These are phyloP conservation scores for Prunus campanulata DNA, from an alignment of 306 rosid species.

Conservation along the genomic window DNA sequence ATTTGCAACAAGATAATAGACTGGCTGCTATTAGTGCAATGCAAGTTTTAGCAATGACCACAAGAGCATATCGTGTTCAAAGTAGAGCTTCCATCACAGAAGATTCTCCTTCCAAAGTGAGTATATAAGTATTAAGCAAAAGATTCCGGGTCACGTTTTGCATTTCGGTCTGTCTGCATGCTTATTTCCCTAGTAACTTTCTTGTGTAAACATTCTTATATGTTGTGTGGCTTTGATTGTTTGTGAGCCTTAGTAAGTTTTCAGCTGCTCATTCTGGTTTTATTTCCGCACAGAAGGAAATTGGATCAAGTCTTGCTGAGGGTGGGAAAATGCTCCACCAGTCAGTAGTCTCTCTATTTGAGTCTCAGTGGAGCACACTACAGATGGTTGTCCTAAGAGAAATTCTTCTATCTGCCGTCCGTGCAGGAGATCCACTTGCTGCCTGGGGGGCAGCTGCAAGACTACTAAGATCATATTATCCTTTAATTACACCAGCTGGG, in stretches of 20 bases:
- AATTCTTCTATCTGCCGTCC: slow-evolving; percentile 86
- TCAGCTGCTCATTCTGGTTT: slow-evolving; percentile 20
- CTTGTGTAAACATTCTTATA: neutral
- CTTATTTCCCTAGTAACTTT: neutral
- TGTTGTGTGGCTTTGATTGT: neutral
- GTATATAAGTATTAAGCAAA: slow-evolving; percentile 35
- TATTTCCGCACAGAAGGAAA: slow-evolving; percentile 59
- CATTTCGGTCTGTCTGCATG: neutral
- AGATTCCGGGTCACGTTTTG: slow-evolving; percentile 10
- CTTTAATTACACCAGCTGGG: slow-evolving; percentile 88
- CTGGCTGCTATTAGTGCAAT: slow-evolving; percentile 96
- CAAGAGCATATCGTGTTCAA: slow-evolving; percentile 95
- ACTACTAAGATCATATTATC: slow-evolving; percentile 89
- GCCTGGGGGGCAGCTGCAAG: slow-evolving; percentile 99
- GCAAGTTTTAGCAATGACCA: slow-evolving; percentile 98
- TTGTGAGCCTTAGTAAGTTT: neutral
- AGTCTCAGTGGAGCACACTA: slow-evolving; percentile 96
- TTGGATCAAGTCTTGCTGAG: slow-evolving; percentile 58
- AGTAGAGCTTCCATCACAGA: slow-evolving; percentile 67
- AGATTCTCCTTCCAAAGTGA: slow-evolving; percentile 51
- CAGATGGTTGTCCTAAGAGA: slow-evolving; percentile 98
- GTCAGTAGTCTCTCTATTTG: slow-evolving; percentile 80
- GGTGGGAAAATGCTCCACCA: slow-evolving; percentile 71
- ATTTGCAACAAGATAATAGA: slow-evolving; percentile 89
- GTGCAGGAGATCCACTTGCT: slow-evolving; percentile 99